phyloP scores from a whole-genome alignment of 768 basidiomycete genomes.

The Trametes punicea region DNA sequence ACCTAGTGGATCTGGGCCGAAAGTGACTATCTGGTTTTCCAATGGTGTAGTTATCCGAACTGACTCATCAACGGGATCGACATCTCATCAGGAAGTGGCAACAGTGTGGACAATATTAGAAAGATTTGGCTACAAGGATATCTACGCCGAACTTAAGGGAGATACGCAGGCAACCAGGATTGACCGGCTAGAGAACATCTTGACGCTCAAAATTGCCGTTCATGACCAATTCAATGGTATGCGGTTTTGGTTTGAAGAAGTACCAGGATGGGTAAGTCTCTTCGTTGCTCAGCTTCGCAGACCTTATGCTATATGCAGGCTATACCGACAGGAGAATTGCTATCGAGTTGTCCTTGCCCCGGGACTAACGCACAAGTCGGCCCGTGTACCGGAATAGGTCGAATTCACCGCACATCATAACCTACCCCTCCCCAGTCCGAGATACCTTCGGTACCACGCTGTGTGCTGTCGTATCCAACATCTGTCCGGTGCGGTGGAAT shows the following conservation, averaged over 20 bases:
- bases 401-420: not conserved
- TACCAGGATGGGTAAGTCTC: not conserved
- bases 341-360: not conserved
- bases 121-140: not conserved
- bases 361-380: not conserved
- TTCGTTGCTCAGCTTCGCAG: not conserved
- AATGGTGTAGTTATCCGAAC: not conserved
- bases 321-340: not conserved
- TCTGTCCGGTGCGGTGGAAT: constrained; percentile 1
- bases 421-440: not conserved
- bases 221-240: not conserved
- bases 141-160: not conserved
- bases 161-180: not conserved
- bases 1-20: not conserved
- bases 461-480: not conserved
- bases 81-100: not conserved
- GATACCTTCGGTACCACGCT: not conserved
- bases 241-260: not conserved
- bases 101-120: not conserved
- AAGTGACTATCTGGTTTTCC: not conserved
- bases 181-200: not conserved
- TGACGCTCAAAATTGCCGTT: not conserved
- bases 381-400: not conserved
- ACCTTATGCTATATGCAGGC: not conserved
- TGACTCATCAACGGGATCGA: not conserved